phyloP scores from a whole-genome alignment of 2,329 filamentous ascomycete genomes.

The Penicillium aurantiogriseum region DNA sequence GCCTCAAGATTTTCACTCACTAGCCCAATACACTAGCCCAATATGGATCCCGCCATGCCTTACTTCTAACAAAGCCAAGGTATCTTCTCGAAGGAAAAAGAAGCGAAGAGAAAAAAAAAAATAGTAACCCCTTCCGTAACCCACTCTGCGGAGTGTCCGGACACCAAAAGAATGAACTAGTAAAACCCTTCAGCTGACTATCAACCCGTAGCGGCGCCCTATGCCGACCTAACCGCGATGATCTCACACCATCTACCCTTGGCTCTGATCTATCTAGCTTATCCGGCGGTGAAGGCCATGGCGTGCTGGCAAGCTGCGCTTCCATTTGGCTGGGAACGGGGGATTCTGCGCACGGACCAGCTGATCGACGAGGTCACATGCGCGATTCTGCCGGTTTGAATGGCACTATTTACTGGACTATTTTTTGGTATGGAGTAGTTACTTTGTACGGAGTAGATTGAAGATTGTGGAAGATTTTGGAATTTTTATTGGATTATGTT shows the following conservation, averaged over 20 bases:
- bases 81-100: conserved; percentile 3
- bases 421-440: background rate
- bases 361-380: conserved; percentile 26
- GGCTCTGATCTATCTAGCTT: conserved; percentile 17
- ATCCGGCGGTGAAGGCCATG: conserved; percentile 22
- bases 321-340: background rate
- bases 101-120: conserved; percentile 4
- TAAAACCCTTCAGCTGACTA: conserved; percentile 3
- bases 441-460: background rate
- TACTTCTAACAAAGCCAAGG: background rate
- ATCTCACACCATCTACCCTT: conserved; percentile 17
- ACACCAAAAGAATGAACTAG: background rate
- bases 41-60: conserved; percentile 2
- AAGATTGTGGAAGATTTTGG: background rate
- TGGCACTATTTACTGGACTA: background rate
- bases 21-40: conserved; percentile 4
- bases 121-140: background rate
- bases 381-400: conserved; percentile 4
- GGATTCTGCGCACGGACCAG: background rate
- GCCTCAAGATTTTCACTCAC: conserved; percentile 5
- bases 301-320: conserved; percentile 3
- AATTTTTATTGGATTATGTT: conserved; percentile 1
- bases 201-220: conserved; percentile 13
- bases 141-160: background rate
- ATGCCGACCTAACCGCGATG: conserved; percentile 27